Evolutionary conservation across 768 basidiomycete species (phyloP), one percentile per base, ranked within the genome.

Genomic region (Mrakia gelida): DNA sequence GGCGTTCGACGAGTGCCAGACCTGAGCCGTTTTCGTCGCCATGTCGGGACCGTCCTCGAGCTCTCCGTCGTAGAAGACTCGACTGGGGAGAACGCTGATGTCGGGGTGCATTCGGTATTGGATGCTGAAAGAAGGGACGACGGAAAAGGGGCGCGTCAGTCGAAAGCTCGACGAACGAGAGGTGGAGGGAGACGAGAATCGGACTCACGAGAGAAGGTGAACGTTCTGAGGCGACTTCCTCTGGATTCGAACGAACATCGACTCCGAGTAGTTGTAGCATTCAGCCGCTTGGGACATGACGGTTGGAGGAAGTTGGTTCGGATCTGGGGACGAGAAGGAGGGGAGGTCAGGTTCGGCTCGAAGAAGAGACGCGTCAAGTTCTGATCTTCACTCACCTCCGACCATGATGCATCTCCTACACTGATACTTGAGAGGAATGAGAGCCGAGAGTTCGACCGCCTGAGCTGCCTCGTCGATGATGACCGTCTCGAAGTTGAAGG

Each of bases 41-140:
- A 99, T 98, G 70, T 88, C 88, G 4, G 94, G 94, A 0, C 97
- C 97, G 83, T 99, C 94, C 63, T 88, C 85, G 15, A 99, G 86
- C 52, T 88, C 87, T 10, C 90, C 89, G 74, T 90, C 86, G 83
- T 99, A 99, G 85, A 99, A 99, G 2, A 94, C 85, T 67, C 87
- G 87, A 78, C 95, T 97, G 0, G 97, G 97, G 26, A 99, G 88
- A 72, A 87, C 87, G 80, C 94, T 96, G 82, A 98, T 98, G 73
- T 93, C 91, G 1, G 96, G 96, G 83, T 99, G 95, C 97, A 99
- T 99, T 80, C 97, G 95, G 83, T 99, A 99, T 85, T 99, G 97
- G 61, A 99, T 98, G 81, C 96, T 98, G 41, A 32, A 71, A 13
- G 21, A 16, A 61, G 45, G 11, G 45, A 34, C 13, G 63, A 34